A percentile compares a stretch with the other conserved stretches of the same genome.
These are phyloP conservation scores for Cladosporium austrohemisphaericum DNA, from an alignment of 2,329 filamentous ascomycete species.

Conservation along the genomic window DNA sequence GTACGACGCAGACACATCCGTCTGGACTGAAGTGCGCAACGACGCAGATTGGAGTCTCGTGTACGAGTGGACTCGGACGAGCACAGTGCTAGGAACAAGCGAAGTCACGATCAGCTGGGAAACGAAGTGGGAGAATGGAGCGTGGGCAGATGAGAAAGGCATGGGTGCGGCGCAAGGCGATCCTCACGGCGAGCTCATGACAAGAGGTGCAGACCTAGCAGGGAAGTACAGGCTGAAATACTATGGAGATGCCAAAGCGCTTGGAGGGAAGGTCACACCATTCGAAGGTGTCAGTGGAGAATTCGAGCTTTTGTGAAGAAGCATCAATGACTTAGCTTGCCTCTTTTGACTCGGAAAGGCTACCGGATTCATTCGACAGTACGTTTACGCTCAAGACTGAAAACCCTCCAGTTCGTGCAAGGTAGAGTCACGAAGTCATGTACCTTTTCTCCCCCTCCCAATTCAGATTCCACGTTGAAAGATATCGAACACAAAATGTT, in stretches of 20 bases:
- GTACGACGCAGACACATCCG: slow-evolving; percentile 40
- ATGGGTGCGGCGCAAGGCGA: slow-evolving; percentile 35
- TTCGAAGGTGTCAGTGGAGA: slow-evolving; percentile 66
- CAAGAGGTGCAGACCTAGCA: slow-evolving; percentile 29
- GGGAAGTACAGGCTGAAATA: slow-evolving; percentile 79
- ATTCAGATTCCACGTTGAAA: too few relatives aligned
- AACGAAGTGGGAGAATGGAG: slow-evolving; percentile 52
- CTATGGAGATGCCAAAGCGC: slow-evolving; percentile 74
- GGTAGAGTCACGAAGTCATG: too few relatives aligned
- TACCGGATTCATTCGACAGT: too few relatives aligned
- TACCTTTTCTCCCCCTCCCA: too few relatives aligned
- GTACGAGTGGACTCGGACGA: slow-evolving; percentile 73
- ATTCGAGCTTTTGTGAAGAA: slow-evolving; percentile 41
- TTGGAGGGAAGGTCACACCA: slow-evolving; percentile 57
- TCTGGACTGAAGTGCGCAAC: slow-evolving; percentile 65
- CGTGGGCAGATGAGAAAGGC: slow-evolving; percentile 19
- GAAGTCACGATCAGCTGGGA: slow-evolving; percentile 80
- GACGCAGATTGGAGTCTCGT: slow-evolving; percentile 82
- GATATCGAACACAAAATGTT: too few relatives aligned
- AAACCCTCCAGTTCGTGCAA: too few relatives aligned
- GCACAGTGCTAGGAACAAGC: slow-evolving; percentile 66
- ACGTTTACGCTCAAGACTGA: too few relatives aligned
- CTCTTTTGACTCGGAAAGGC: too few relatives aligned
- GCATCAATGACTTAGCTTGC: too few relatives aligned
- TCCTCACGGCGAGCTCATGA: slow-evolving; percentile 23